A percentile compares a stretch with the other conserved stretches of the same genome.
These are phyloP conservation scores for Fraxinus pennsylvanica DNA, from an alignment of 257 asterid genomes.

Conservation along the genomic window DNA sequence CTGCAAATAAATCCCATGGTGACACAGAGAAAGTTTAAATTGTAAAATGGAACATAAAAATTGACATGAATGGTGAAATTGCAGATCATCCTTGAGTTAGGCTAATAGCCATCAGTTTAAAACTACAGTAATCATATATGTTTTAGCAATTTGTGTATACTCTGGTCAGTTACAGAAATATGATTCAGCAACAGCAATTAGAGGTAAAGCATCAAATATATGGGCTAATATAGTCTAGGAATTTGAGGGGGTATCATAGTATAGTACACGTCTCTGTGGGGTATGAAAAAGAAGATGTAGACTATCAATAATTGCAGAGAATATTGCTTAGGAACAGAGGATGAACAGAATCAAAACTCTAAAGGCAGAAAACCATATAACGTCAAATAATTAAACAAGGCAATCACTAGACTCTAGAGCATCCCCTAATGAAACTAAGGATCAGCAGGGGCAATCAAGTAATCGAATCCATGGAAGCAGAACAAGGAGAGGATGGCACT, in stretches of 20 bases:
- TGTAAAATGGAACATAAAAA: constrained; percentile 14
- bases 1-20: constrained; percentile 47
- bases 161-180: neutral
- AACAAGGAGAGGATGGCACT: neutral
- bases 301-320: neutral
- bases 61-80: neutral
- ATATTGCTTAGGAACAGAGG: neutral
- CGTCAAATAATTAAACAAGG: too few species aligned
- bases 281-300: neutral
- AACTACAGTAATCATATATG: constrained; percentile 10
- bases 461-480: neutral
- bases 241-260: neutral
- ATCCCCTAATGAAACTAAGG: neutral
- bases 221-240: neutral
- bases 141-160: neutral
- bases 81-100: constrained; percentile 11
- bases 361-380: too few species aligned
- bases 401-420: neutral
- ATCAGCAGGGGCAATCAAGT: neutral
- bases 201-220: neutral
- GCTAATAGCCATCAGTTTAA: constrained; percentile 18
- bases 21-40: neutral
- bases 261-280: neutral
- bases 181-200: neutral
- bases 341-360: neutral